These are phyloP conservation scores for Penicillium malachiteum DNA, from an alignment of 495 filamentous ascomycete genomes.

Conservation along the genomic window DNA sequence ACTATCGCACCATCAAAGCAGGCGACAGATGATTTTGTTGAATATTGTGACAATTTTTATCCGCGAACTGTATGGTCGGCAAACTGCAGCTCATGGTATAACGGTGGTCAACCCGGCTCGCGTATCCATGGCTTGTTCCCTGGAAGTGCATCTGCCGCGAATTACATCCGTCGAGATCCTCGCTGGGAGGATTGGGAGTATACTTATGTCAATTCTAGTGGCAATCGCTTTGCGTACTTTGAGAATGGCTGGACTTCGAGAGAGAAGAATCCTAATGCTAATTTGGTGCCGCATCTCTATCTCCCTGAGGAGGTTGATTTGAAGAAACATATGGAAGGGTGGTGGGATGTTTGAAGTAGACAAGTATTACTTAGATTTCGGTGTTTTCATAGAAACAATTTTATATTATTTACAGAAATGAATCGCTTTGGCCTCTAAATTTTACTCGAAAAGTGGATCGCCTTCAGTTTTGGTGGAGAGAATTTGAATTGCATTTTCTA, in stretches of 20 bases:
- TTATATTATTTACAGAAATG: no score
- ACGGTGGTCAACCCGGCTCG: constrained; percentile 56
- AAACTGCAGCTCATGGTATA: constrained; percentile 70
- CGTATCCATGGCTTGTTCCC: constrained; percentile 66
- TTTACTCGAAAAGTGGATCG: no score
- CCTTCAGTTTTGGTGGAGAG: no score
- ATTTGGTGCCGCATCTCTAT: constrained; percentile 52
- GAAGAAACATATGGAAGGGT: constrained; percentile 48
- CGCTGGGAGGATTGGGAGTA: constrained; percentile 76
- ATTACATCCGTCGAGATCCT: constrained; percentile 56
- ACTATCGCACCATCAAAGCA: constrained; percentile 51
- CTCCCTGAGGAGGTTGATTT: constrained; percentile 46
- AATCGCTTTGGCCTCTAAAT: no score
- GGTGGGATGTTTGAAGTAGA: constrained; percentile 48
- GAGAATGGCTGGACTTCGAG: constrained; percentile 55
- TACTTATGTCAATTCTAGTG: constrained; percentile 46
- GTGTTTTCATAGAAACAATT: no score
- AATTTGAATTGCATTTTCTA: no score
- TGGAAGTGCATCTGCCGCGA: constrained; percentile 58
- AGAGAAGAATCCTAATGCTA: constrained; percentile 35
- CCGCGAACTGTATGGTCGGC: constrained; percentile 56
- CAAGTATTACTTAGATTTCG: no score
- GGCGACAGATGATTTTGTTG: constrained; percentile 62
- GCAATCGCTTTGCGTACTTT: constrained; percentile 58
- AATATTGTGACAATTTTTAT: constrained; percentile 62